Evolutionary conservation across 306 rosid species (phyloP).

Genomic region (Fagus sylvatica): DNA sequence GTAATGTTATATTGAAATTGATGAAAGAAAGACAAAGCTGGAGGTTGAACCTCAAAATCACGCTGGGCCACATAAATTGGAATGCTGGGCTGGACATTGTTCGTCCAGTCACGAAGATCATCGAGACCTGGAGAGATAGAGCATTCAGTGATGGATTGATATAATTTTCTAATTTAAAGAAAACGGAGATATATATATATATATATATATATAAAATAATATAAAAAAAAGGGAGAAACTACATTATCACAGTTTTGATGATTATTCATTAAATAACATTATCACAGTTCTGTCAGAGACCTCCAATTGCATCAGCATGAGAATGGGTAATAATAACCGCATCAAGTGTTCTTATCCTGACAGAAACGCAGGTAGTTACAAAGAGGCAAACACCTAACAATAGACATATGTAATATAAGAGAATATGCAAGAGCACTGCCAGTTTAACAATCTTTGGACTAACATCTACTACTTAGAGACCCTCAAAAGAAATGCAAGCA

Average conservation of each 20-base stretch:
- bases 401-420: slow-evolving; percentile 27
- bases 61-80: slow-evolving; percentile 86
- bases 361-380: slow-evolving; percentile 59
- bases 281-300: slow-evolving; percentile 57
- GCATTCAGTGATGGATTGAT: slow-evolving; percentile 1
- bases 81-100: slow-evolving; percentile 84
- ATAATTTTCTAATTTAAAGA: neutral
- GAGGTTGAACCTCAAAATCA: slow-evolving; percentile 75
- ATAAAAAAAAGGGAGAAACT: neutral
- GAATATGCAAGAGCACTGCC: slow-evolving; percentile 21
- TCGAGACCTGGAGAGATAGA: slow-evolving; percentile 67
- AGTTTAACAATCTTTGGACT: neutral
- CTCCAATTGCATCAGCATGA: slow-evolving; percentile 99
- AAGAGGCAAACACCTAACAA: slow-evolving; percentile 25
- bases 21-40: slow-evolving; percentile 30
- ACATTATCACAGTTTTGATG: slow-evolving; percentile 7
- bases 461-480: neutral
- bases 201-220: too few species aligned
- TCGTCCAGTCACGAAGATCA: slow-evolving; percentile 98
- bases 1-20: neutral
- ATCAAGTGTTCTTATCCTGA: slow-evolving; percentile 95
- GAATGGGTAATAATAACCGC: slow-evolving; percentile 97
- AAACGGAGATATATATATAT: neutral
- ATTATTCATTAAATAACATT: slow-evolving; percentile 28
- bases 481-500: neutral